phyloP scores from a whole-genome alignment of 176 grass and related monocot species.

The Juncus effusus region DNA sequence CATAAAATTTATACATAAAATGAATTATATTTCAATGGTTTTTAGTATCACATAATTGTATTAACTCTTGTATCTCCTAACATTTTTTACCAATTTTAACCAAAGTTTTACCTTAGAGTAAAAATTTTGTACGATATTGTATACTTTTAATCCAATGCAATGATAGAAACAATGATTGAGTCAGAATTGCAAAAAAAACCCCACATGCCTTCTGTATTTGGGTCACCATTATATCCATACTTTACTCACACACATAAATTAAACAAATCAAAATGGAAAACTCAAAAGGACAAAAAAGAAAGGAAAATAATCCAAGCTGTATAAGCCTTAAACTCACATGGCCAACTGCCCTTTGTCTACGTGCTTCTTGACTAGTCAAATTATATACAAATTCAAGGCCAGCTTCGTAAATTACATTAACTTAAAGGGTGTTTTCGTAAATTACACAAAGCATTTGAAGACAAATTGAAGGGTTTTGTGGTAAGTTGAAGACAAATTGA shows the following conservation, averaged over 20 bases:
- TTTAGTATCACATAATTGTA: too few species aligned
- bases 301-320: slow-evolving; percentile 21
- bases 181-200: neutral
- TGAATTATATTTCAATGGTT: too few species aligned
- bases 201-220: slow-evolving; percentile 13
- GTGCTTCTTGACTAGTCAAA: slow-evolving; percentile 26
- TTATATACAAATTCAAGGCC: neutral
- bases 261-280: neutral
- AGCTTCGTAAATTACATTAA: neutral
- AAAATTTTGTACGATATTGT: too few species aligned
- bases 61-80: too few species aligned
- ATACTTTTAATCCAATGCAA: neutral
- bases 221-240: slow-evolving; percentile 16
- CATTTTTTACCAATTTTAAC: too few species aligned
- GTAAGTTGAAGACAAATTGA: too few species aligned
- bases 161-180: slow-evolving; percentile 33
- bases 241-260: too few species aligned
- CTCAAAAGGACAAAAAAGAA: slow-evolving; percentile 5
- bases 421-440: too few species aligned
- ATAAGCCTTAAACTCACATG: slow-evolving; percentile 16
- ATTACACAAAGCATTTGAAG: too few species aligned
- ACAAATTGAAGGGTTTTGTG: too few species aligned
- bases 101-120: too few species aligned
- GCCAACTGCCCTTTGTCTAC: slow-evolving; percentile 9
- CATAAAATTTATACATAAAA: too few species aligned